Base-by-base conservation (phyloP, 1,284 basidiomycete species). In the Ceraceosorus bombacis region DNA sequence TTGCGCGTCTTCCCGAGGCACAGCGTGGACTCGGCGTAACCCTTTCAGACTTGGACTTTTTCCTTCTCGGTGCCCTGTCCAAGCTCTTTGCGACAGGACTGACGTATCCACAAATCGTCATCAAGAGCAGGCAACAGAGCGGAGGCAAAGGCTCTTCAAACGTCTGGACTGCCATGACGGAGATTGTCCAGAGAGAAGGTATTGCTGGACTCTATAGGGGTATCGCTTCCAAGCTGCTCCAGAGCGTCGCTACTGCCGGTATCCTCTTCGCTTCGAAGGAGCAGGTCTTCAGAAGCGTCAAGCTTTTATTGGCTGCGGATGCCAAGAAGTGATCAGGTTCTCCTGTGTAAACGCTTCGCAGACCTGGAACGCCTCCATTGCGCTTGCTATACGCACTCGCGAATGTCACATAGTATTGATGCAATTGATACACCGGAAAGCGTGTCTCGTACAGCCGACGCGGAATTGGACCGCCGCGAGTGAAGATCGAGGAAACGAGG, bases 21-120 rank as follows among this genome's bases (percentile, higher is more conserved):
- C 10, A 15, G 15, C 43, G 43, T 10, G 59, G 59, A 7, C 55
- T 43, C 7, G 13, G 38, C 10, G 53, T 41, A 13, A 49, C 17
- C 12, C 69, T 77, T 43, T 55, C 62, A 50, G 76, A 77, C 62
- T 63, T 70, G 53, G 76, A 77, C 67, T 75, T 77, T 41, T 77
- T 77, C 68, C 67, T 73, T 64, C 68, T 77, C 43, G 75, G 75
- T 37, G 75, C 75, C 1, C 63, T 77, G 6, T 65, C 61, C 54
- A 77, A 77, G 67, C 68, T 77, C 10, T 66, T 76, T 50, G 73
- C 75, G 8, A 77, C 75, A 7, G 68, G 72, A 51, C 55, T 76
- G 38, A 77, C 75, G 2, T 77, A 77, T 57, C 75, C 75, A 5
- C 75, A 77, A 62, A 76, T 77, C 54, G 73, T 77, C 9, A 71